Evolutionary conservation across 208 protist species (phyloP), one percentile per base, ranked within the genome.

Genomic region (Leptomonas pyrrhocoris): DNA sequence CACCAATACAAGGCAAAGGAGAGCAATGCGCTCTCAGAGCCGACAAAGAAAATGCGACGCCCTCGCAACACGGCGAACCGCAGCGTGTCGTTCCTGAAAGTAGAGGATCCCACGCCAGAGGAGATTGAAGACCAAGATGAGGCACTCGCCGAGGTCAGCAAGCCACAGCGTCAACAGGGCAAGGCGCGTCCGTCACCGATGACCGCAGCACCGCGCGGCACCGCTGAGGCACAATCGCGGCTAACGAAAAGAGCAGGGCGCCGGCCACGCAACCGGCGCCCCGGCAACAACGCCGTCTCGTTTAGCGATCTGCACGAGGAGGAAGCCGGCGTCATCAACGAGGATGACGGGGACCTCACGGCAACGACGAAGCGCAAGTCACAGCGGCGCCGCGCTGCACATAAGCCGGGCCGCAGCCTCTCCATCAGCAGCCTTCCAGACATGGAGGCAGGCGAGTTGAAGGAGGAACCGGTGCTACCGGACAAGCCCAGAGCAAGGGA

Each of bases 11-110:
- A 48, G n/a, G 28, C 63, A 21, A 79, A 80, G 56, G 81, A 83
- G 68, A 79, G 77, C 56, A 80, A 59, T 19, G 72, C 51, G 11
- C 55, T 83, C 31, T 73, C 57, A 8, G 74, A 79, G 19, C 71
- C 64, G 18, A 30, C 71, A 5, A 82, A 80, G 64, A 74, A 64
- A 34, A 21, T 62, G 30, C 72, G 81, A 13, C 57, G 66, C 8
- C 43, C 1, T 31, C 53, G 68, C 23, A 58, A 48, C 28, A 23
- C 50, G 23, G 21, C 49, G 4, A 68, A 63, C 43, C 73, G 70
- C 36, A 73, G 61, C 45, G 69, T 85, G 19, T 82, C 76, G 9
- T 79, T 85, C 48, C 70, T 74, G 7, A 69, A 82, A 27, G 21
- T 80, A 21, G 68, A 77, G 21, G 71, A 77, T 36, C 36, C 46